Base-by-base conservation (phyloP, 2,329 filamentous ascomycete species). In the Setomelanomma holmii region DNA sequence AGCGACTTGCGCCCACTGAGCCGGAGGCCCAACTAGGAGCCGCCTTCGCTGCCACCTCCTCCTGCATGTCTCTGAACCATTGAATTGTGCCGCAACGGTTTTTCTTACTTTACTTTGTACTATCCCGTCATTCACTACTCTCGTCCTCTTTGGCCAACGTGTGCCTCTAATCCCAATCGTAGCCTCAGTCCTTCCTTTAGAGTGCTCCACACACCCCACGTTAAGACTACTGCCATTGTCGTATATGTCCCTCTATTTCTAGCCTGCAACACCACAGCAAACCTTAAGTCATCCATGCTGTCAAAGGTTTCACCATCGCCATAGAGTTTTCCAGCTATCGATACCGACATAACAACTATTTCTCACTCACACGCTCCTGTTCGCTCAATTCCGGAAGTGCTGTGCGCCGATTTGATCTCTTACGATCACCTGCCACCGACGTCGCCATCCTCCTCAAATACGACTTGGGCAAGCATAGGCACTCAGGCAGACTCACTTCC, bases 21-120 rank as follows among this genome's bases (percentile, higher is more conserved):
- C 61, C 54, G 62, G 63, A 46, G 56, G 61, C 63, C 60, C 68
- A 69, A 67, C 67, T 61, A 68, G 64, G 52, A 61, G 55, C 61
- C 53, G 56, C 56, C 51, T 57, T 65, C 56, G 58, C 27, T 30
- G 14, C 60, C 63, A 57, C 60, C 57, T 55, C 53, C 51, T 49
- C 52, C 55, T 64, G 58, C 57, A 60, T 58, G 57, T 53, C 44
- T 60, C 55, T 53, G 36, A 30, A 30, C 33, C 40, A 30, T 49
- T 23, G 27, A 23, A 39, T 57, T 59, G 60, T 64, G 61, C 64
- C 61, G 57, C 64, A 67, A 56, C 60, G 58, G 51, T 52, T 56
- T 61, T 50, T 53, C 53, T 50, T 67, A 67, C 58, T 60, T 69
- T 68, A 70, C 53, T 49, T 59, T 61, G 49, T 52, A 58, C 58